These are phyloP conservation scores for Podila minutissima DNA, from an alignment of 192 early-diverging fungal genomes.

Conservation along the genomic window DNA sequence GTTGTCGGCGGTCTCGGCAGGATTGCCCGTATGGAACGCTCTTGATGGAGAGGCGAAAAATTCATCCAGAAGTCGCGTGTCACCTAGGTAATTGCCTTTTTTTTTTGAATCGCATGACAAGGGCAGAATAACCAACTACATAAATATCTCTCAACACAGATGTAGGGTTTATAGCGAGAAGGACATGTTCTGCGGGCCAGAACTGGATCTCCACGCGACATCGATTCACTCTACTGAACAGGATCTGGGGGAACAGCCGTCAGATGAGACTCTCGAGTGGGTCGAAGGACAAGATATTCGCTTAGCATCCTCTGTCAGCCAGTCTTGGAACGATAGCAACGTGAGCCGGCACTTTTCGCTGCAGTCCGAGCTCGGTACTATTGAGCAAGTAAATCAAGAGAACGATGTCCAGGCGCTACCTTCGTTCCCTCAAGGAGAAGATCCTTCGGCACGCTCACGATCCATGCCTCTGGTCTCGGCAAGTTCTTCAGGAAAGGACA, in stretches of 20 bases:
- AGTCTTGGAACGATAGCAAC: background rate
- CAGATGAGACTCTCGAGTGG: too few species aligned
- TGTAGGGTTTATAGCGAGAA: too few species aligned
- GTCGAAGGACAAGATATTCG: background rate
- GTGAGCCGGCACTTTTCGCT: background rate
- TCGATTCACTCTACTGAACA: too few species aligned
- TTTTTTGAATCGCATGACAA: too few species aligned
- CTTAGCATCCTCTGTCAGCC: background rate
- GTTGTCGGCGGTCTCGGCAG: constrained; percentile 13
- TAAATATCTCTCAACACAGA: too few species aligned
- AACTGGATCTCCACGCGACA: too few species aligned
- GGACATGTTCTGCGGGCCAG: too few species aligned
- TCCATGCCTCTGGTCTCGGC: background rate
- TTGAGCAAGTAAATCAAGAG: background rate
- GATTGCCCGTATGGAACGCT: background rate
- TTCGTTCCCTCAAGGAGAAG: background rate
- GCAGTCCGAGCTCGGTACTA: constrained; percentile 1
- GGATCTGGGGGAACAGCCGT: too few species aligned
- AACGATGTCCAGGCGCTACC: background rate
- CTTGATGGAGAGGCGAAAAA: background rate
- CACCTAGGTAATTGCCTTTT: too few species aligned
- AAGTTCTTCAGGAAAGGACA: background rate
- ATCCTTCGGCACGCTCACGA: background rate
- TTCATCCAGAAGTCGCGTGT: background rate
- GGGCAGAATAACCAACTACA: too few species aligned